These are phyloP conservation scores for Hericium alpestre DNA, from an alignment of 768 basidiomycete species.

Conservation along the genomic window DNA sequence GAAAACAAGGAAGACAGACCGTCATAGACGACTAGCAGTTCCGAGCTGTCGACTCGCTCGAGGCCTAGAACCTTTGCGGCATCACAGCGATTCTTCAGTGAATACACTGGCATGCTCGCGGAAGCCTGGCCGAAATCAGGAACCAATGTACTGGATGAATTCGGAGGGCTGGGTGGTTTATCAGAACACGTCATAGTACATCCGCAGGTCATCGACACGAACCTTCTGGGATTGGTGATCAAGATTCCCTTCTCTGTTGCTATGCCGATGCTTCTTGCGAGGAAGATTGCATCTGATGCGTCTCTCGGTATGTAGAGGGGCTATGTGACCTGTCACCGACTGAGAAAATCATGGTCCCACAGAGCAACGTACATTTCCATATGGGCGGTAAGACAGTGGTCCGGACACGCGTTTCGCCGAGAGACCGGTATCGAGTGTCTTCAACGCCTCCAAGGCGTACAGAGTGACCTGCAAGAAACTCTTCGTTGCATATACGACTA, in stretches of 20 bases:
- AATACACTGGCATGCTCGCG: constrained; percentile 25
- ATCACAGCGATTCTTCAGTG: constrained; percentile 51
- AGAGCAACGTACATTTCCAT: constrained; percentile 46
- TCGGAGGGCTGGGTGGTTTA: constrained; percentile 26
- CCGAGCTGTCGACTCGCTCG: constrained; percentile 39
- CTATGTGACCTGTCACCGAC: constrained; percentile 24
- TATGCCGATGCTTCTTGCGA: constrained; percentile 56
- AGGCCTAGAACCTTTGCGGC: constrained; percentile 56
- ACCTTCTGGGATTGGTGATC: constrained; percentile 63
- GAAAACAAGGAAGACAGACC: constrained; percentile 30
- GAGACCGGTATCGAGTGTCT: constrained; percentile 25
- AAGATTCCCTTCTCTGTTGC: constrained; percentile 55
- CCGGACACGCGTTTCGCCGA: constrained; percentile 26
- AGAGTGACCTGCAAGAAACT: constrained; percentile 49
- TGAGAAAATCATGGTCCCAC: too few relatives aligned
- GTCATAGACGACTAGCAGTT: constrained; percentile 67
- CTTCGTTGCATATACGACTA: constrained; percentile 66
- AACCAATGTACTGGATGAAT: constrained; percentile 34
- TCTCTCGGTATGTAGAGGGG: constrained; percentile 64
- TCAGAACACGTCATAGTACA: neutral
- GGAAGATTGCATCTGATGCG: constrained; percentile 45
- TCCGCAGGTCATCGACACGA: constrained; percentile 14
- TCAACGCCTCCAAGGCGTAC: constrained; percentile 48
- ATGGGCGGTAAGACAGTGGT: constrained; percentile 42
- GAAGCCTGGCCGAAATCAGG: constrained; percentile 46